Evolutionary conservation across 2,329 filamentous ascomycete genomes (phyloP).

Genomic region (Phialophora tarda): DNA sequence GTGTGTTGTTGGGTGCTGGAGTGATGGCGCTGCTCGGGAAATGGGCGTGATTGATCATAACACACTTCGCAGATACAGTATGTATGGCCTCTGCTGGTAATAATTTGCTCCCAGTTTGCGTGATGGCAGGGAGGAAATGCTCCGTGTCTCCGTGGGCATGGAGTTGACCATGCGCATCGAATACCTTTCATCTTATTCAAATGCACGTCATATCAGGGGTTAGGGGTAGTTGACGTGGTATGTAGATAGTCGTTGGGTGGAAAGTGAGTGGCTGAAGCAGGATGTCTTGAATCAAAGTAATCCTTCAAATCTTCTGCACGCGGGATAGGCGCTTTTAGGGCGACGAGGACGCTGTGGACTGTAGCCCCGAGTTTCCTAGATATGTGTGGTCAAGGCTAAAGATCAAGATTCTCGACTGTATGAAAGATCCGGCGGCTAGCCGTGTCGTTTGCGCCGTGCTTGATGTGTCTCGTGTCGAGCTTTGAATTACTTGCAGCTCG

Average conservation of each 20-base stretch:
- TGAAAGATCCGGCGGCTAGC: background rate
- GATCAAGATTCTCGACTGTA: background rate
- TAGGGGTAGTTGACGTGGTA: background rate
- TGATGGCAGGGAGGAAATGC: no score
- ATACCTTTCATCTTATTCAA: background rate
- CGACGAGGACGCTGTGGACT: background rate
- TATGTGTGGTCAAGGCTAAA: background rate
- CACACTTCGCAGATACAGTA: background rate
- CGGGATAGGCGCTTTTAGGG: background rate
- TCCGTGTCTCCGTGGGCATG: background rate
- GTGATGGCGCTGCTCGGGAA: constrained; percentile 59
- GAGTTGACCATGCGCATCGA: background rate
- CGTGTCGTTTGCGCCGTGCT: background rate
- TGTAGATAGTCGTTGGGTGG: background rate
- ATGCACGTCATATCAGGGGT: no score
- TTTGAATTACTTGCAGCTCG: background rate
- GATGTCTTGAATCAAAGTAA: no score
- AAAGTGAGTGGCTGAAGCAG: background rate
- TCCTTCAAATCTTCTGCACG: background rate
- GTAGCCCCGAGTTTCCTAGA: background rate
- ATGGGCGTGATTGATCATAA: constrained; percentile 49
- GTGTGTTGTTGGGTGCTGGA: constrained; percentile 49
- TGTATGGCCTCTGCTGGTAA: background rate
- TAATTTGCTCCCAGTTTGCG: background rate
- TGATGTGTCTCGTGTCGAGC: background rate